Evolutionary conservation across 768 basidiomycete species (phyloP), one percentile per base, ranked within the genome.

Genomic region (Leccinellum rugosiceps): DNA sequence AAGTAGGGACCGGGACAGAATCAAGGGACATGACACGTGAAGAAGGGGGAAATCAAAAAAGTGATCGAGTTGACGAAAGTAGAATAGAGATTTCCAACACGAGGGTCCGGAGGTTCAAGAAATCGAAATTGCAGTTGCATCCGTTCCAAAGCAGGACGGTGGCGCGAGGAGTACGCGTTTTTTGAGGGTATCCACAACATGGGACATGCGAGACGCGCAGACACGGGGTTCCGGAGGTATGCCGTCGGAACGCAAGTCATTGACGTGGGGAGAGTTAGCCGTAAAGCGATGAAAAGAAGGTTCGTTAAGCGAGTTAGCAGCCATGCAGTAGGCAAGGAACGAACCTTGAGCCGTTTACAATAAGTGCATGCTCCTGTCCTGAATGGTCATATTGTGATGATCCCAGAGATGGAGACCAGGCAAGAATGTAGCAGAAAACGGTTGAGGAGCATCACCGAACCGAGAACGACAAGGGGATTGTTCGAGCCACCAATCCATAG

Each of bases 341-440:
- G 57, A 73, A 87, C 89, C 86, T 93, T 93, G 65, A 92, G 83
- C 67, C 85, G 88, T 72, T 92, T 93, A 81, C 91, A 93, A 67
- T 92, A 84, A 3, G 82, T 87, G 72, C 91, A 93, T 44, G 91
- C 91, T 56, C 91, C 89, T 60, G 86, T 85, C 44, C 90, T 92
- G 70, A 44, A 62, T 28, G 35, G 26, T 44, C 50, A 46, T 58
- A 32, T 52, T 54, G 41, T 53, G n/a, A 41, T 17, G 45, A 63
- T 28, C 9, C 30, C 25, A 52, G 57, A 35, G 57, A 58, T 46
- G 45, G 55, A 13, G 53, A 55, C 56, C 54, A 45, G 55, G 45
- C 21, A 28, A 14, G 55, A 44, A 47, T 44, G 46, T 32, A 58
- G 26, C 14, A 25, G 55, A 4, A 52, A 14, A 58, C 55, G 62